Conservation (phyloP, 2,329 filamentous ascomycete genomes). For the Pyrenophora graminea region DNA sequence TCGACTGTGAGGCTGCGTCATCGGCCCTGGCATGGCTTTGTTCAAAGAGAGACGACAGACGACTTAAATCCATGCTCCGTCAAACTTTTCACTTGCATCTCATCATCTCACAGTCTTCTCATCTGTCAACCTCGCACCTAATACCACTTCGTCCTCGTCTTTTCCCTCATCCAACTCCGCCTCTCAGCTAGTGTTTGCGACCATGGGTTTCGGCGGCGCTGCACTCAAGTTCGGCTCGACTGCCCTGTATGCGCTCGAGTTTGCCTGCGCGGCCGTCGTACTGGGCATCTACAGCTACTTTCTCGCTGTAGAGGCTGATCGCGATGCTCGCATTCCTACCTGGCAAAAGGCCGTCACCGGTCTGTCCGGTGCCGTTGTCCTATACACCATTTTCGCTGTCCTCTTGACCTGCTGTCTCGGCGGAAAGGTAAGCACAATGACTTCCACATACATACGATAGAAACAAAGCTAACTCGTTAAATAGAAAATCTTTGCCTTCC, state of each 20-base stretch:
- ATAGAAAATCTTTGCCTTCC: constrained; percentile 64
- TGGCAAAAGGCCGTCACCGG: constrained; percentile 72
- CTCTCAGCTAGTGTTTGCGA: constrained; percentile 5
- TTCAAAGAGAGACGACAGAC: constrained; percentile 1
- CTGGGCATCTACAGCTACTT: constrained; percentile 82
- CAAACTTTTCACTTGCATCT: not conserved
- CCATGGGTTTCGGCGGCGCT: constrained; percentile 64
- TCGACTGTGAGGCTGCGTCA: constrained; percentile 14
- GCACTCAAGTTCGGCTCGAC: constrained; percentile 72
- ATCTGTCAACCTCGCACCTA: not conserved
- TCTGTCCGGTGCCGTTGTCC: constrained; percentile 71
- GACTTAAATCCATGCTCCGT: constrained; percentile 8
- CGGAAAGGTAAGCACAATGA: constrained; percentile 57
- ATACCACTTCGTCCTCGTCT: not conserved
- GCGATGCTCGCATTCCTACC: constrained; percentile 65
- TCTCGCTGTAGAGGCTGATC: constrained; percentile 71
- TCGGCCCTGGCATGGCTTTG: constrained; percentile 1
- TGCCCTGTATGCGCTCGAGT: constrained; percentile 73
- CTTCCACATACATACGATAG: too few relatives aligned
- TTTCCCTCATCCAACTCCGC: not conserved
- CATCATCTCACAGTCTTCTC: not conserved
- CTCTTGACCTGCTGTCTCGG: constrained; percentile 79
- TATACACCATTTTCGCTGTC: constrained; percentile 76
- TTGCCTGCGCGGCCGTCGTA: constrained; percentile 72
- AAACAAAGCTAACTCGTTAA: not conserved